A percentile compares a stretch with the other conserved stretches of the same genome.
Evolutionary conservation across 1,284 basidiomycete genomes (phyloP).

Genomic region (Trametes polyzona): DNA sequence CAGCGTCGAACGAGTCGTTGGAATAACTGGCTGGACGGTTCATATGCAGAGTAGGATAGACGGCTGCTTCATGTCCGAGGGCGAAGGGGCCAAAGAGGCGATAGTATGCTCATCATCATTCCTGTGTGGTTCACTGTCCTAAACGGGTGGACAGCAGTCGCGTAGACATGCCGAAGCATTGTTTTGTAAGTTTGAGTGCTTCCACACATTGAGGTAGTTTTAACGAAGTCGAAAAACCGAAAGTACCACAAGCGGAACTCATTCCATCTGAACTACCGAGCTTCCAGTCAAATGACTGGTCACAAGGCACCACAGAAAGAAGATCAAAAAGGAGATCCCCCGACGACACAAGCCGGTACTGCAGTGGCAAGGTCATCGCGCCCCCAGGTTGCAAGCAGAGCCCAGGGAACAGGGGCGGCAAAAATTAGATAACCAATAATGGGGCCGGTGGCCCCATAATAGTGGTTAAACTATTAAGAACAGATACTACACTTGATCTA

Average conservation of each 20-base stretch:
- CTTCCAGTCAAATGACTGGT: slow-evolving; percentile 11
- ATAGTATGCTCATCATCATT: too few relatives aligned
- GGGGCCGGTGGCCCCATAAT: slow-evolving; percentile 51
- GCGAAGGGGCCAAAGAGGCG: too few relatives aligned
- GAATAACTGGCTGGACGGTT: too few relatives aligned
- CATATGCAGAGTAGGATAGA: too few relatives aligned
- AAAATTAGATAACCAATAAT: slow-evolving; percentile 37
- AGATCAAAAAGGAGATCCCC: slow-evolving; percentile 19
- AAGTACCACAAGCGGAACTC: not conserved
- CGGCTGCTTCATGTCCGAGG: too few relatives aligned
- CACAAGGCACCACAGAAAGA: slow-evolving; percentile 11
- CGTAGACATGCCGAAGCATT: too few relatives aligned
- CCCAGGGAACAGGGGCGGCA: slow-evolving; percentile 27
- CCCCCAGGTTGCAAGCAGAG: slow-evolving; percentile 31
- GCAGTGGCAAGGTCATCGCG: slow-evolving; percentile 30
- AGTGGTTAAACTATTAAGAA: slow-evolving; percentile 85
- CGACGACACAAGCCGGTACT: slow-evolving; percentile 29
- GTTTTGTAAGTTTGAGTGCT: too few relatives aligned
- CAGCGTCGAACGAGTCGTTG: too few relatives aligned
- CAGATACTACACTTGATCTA: slow-evolving; percentile 97
- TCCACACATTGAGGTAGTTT: not conserved
- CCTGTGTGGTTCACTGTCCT: too few relatives aligned
- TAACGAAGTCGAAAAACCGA: too few relatives aligned
- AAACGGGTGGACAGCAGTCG: too few relatives aligned
- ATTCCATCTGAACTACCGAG: slow-evolving; percentile 13